Evolutionary conservation across 2,329 filamentous ascomycete species (phyloP).

Genomic region (Coniochaeta ligniaria): DNA sequence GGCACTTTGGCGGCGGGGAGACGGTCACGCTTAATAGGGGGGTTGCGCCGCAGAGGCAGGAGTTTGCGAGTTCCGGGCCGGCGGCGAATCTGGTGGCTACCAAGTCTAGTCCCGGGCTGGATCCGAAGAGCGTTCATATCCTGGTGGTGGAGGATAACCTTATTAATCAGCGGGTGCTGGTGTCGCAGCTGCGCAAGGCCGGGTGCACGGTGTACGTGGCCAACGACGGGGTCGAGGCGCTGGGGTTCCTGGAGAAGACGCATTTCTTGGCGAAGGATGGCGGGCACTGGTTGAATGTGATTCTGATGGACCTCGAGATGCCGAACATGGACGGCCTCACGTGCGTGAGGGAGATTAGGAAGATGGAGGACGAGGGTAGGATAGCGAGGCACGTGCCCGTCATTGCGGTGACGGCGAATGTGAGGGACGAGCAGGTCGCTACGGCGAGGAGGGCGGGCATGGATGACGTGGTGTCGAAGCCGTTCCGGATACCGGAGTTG

Average conservation of each 20-base stretch:
- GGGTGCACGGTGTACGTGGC: conserved; percentile 53
- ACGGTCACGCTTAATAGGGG: neutral
- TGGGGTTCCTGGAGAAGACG: conserved; percentile 29
- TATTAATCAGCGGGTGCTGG: conserved; percentile 60
- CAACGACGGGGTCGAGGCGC: conserved; percentile 53
- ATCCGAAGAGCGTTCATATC: conserved; percentile 46
- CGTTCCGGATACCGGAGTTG: conserved; percentile 43
- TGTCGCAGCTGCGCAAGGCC: conserved; percentile 56
- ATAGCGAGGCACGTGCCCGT: conserved; percentile 29
- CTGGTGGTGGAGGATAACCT: conserved; percentile 61
- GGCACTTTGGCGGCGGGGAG: conserved; percentile 9
- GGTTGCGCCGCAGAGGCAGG: conserved; percentile 5
- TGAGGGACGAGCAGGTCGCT: conserved; percentile 30
- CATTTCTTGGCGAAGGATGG: conserved; percentile 17
- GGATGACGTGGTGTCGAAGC: conserved; percentile 51
- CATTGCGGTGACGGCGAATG: conserved; percentile 40
- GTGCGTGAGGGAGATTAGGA: conserved; percentile 30
- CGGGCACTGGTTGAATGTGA: conserved; percentile 24
- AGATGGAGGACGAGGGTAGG: conserved; percentile 24
- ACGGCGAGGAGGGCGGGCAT: conserved; percentile 28
- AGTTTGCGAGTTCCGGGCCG: conserved; percentile 3
- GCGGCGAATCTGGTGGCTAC: conserved; percentile 13
- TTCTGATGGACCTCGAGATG: conserved; percentile 42
- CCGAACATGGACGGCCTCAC: conserved; percentile 40
- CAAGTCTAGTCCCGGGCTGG: conserved; percentile 12